Conservation (phyloP, 768 basidiomycete genomes). For the Boletus rubroflammeus region DNA sequence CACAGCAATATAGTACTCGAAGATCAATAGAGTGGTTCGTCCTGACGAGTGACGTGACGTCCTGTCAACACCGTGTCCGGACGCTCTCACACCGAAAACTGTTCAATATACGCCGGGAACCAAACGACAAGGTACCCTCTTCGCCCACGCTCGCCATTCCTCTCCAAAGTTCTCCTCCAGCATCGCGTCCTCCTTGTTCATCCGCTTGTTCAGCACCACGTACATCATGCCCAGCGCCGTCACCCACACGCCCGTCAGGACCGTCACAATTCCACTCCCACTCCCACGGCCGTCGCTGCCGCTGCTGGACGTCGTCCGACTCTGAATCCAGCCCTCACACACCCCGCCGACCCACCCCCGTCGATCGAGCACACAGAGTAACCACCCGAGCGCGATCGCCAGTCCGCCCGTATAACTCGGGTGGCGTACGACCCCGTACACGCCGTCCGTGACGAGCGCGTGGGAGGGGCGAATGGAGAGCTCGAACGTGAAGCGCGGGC, state of each 20-base stretch:
- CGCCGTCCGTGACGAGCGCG: slow-evolving; percentile 25
- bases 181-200: slow-evolving; percentile 29
- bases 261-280: no score
- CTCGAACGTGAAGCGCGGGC: slow-evolving; percentile 26
- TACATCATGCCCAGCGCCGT: accelerated
- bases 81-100: neutral
- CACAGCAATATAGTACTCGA: neutral
- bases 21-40: neutral
- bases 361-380: slow-evolving; percentile 6
- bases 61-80: no score
- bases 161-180: slow-evolving; percentile 26
- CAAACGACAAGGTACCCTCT: slow-evolving; percentile 21
- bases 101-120: slow-evolving; percentile 22
- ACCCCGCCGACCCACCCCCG: slow-evolving; percentile 2
- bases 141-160: slow-evolving; percentile 25
- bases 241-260: neutral
- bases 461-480: slow-evolving; percentile 20
- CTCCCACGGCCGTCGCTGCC: no score
- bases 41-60: neutral
- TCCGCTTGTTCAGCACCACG: slow-evolving; percentile 5
- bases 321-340: neutral
- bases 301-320: neutral
- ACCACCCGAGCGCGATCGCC: neutral
- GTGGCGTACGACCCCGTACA: slow-evolving; percentile 30
- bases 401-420: slow-evolving; percentile 23